phyloP scores from a whole-genome alignment of 495 filamentous ascomycete genomes.

The Aspergillus nidulans region DNA sequence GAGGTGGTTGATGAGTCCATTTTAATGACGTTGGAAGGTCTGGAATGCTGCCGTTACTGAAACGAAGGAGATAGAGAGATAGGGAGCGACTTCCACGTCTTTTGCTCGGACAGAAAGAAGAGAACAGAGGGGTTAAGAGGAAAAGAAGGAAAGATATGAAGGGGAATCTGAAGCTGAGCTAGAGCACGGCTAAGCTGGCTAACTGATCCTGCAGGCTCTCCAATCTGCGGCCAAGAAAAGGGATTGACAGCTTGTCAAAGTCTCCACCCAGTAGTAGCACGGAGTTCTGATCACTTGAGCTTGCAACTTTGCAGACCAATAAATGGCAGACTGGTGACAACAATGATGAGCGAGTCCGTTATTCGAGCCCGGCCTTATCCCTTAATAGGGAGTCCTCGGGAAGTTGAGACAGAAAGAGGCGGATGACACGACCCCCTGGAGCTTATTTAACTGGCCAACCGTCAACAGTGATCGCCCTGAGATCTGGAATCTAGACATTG shows the following conservation, averaged over 20 bases:
- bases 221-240: constrained; percentile 9
- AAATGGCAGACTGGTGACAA: not conserved
- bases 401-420: not conserved
- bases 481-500: not conserved
- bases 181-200: constrained; percentile 11
- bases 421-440: not conserved
- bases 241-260: constrained; percentile 24
- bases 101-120: not conserved
- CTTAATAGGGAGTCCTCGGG: not conserved
- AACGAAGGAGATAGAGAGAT: not conserved
- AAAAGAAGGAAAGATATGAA: constrained; percentile 9
- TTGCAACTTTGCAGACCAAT: constrained; percentile 14
- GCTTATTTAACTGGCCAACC: not conserved
- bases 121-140: constrained; percentile 1
- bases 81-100: not conserved
- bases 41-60: not conserved
- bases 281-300: constrained; percentile 5
- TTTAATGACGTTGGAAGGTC: constrained; percentile 1
- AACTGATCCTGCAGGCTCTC: constrained; percentile 10
- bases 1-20: constrained; percentile 24
- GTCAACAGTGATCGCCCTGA: not conserved
- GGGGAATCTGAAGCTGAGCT: constrained; percentile 13
- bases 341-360: not conserved
- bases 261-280: constrained; percentile 16
- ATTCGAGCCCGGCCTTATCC: not conserved